phyloP scores from a whole-genome alignment of 108 stramenopile genomes.

The Hondaea fermentalgiana region DNA sequence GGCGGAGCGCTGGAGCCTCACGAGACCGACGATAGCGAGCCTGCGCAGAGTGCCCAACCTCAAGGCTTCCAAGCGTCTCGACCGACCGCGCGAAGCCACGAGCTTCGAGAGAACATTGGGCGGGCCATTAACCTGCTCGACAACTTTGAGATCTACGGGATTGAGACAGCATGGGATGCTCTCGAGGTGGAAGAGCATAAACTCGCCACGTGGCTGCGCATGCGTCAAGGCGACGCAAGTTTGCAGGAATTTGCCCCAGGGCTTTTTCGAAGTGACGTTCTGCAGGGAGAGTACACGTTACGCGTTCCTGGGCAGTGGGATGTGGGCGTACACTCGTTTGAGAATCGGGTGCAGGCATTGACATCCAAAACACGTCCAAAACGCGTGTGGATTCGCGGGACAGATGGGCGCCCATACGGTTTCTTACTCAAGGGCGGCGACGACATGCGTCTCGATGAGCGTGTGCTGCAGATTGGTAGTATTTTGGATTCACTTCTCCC shows the following conservation, averaged over 20 bases:
- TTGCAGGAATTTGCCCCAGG: neutral
- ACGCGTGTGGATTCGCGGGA: neutral
- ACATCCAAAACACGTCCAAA: slow-evolving; percentile 24
- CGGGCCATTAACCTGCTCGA: neutral
- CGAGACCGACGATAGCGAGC: neutral
- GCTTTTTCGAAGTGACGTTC: neutral
- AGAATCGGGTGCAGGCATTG: neutral
- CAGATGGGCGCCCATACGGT: neutral
- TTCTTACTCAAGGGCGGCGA: slow-evolving; percentile 27
- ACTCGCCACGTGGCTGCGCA: neutral
- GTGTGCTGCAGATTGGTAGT: slow-evolving; percentile 19
- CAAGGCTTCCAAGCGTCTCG: neutral
- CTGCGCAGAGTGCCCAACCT: too few species aligned
- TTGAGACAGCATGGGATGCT: neutral
- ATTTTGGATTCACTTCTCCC: neutral
- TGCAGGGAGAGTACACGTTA: neutral
- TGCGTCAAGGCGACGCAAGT: neutral
- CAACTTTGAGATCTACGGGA: neutral
- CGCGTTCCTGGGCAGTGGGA: neutral
- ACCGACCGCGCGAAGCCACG: neutral
- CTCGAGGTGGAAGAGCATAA: neutral
- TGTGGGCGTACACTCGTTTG: neutral
- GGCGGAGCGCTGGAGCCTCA: neutral
- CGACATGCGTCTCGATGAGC: slow-evolving; percentile 21
- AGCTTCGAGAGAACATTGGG: neutral